Evolutionary conservation across 1,284 basidiomycete genomes (phyloP).

Genomic region (Rhodotorula sp.): DNA sequence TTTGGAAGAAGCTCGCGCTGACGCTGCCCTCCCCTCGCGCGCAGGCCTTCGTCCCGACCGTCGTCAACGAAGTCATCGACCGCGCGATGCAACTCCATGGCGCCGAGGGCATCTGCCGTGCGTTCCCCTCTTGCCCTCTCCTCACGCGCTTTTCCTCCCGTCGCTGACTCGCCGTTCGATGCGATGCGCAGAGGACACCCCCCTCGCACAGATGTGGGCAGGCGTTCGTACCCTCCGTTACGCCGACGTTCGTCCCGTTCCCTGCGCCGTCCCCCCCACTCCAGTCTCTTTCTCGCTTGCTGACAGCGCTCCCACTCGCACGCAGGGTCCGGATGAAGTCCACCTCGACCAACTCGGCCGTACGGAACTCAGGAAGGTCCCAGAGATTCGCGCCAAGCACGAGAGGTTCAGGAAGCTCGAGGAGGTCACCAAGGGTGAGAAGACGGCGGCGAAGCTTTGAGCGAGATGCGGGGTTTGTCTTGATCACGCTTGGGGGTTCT

Average conservation of each 20-base stretch:
- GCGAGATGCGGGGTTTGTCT: no score
- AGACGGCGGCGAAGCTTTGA: background rate
- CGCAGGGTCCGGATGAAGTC: conserved; percentile 27
- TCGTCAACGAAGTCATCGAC: conserved; percentile 85
- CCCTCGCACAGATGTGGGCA: conserved; percentile 75
- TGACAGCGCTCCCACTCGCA: background rate
- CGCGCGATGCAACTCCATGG: conserved; percentile 92
- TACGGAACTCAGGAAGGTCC: conserved; percentile 29
- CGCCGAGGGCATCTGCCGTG: conserved; percentile 81
- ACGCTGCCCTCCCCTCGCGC: background rate
- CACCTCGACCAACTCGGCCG: conserved; percentile 34
- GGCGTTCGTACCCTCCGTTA: conserved; percentile 80
- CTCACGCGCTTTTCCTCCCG: no score
- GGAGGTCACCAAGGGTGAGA: conserved; percentile 9
- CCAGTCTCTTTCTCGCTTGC: background rate
- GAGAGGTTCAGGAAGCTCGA: conserved; percentile 9
- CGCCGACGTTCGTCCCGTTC: conserved; percentile 62
- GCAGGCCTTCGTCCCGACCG: conserved; percentile 84
- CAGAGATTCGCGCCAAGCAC: conserved; percentile 11
- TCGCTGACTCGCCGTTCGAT: no score
- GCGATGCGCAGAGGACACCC: conserved; percentile 62
- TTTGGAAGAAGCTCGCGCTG: background rate
- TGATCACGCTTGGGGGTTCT: no score
- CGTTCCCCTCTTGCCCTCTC: background rate
- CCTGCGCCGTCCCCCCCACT: no score